Conservation (phyloP, 805 yeast species). For the Candida insectorum region DNA sequence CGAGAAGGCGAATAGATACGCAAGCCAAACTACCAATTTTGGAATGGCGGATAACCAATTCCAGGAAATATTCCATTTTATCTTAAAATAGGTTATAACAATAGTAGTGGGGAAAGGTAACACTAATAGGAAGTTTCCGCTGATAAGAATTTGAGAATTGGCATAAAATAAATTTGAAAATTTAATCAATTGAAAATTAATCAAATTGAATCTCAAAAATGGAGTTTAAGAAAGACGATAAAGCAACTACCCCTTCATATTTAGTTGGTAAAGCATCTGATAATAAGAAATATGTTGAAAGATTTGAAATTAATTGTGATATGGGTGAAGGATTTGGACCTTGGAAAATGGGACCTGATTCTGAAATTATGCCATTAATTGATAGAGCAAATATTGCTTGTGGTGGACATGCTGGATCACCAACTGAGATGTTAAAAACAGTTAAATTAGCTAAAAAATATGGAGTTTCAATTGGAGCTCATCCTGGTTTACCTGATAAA, state of each 20-base stretch:
- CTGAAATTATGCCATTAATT: conserved; percentile 36
- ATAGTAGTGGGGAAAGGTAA: too few species aligned
- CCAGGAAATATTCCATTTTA: too few species aligned
- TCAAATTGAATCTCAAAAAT: too few species aligned
- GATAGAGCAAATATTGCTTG: conserved; percentile 40
- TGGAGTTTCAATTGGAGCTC: conserved; percentile 35
- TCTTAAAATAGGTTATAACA: too few species aligned
- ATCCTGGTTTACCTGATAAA: conserved; percentile 38
- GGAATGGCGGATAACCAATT: too few species aligned
- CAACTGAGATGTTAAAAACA: conserved; percentile 30
- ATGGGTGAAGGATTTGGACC: conserved; percentile 38
- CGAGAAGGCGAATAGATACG: too few species aligned
- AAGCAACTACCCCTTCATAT: conserved; percentile 9
- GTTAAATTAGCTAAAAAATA: conserved; percentile 30
- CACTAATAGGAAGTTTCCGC: too few species aligned
- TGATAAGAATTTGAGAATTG: too few species aligned
- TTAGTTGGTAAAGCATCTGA: conserved; percentile 10
- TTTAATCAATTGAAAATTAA: too few species aligned
- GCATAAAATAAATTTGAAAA: too few species aligned
- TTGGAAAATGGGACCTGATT: conserved; percentile 38
- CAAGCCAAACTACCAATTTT: too few species aligned
- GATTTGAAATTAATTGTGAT: conserved; percentile 29
- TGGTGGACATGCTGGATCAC: conserved; percentile 42
- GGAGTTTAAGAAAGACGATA: conserved; percentile 1
- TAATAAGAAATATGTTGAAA: conserved; percentile 14